phyloP scores from a whole-genome alignment of 1,284 basidiomycete genomes.

The Cutaneotrichosporon mucoides region DNA sequence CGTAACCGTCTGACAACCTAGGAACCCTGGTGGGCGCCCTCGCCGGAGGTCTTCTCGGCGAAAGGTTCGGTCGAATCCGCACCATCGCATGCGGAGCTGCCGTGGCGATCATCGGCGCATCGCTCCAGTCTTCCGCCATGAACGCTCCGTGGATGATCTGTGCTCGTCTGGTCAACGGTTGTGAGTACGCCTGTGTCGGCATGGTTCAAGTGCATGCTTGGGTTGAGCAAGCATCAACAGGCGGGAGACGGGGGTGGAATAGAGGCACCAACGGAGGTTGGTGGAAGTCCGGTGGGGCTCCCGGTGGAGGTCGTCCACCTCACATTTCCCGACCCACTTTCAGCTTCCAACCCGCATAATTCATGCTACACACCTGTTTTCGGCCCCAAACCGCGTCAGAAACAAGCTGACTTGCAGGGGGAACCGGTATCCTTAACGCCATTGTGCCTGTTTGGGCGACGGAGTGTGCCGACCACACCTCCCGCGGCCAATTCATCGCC shows the following conservation, averaged over 20 bases:
- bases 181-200: background rate
- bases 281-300: too few species aligned
- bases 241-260: too few species aligned
- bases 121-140: slow-evolving; percentile 61
- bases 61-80: slow-evolving; percentile 53
- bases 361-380: too few species aligned
- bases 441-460: slow-evolving; percentile 52
- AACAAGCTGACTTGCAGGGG: background rate
- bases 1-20: too few species aligned
- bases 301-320: too few species aligned
- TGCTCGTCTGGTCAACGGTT: slow-evolving; percentile 52
- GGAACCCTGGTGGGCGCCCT: slow-evolving; percentile 35
- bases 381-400: too few species aligned
- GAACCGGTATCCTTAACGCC: slow-evolving; percentile 60
- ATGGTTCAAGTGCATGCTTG: background rate
- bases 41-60: slow-evolving; percentile 20
- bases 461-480: slow-evolving; percentile 54
- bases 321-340: too few species aligned
- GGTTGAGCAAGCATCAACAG: background rate
- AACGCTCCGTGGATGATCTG: slow-evolving; percentile 60
- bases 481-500: slow-evolving; percentile 57
- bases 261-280: too few species aligned
- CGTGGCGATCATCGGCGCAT: slow-evolving; percentile 51
- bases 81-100: slow-evolving; percentile 55
- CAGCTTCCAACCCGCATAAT: too few species aligned